Conservation (phyloP, 371 early-diverging fungal species). For the Mucor mucedo region DNA sequence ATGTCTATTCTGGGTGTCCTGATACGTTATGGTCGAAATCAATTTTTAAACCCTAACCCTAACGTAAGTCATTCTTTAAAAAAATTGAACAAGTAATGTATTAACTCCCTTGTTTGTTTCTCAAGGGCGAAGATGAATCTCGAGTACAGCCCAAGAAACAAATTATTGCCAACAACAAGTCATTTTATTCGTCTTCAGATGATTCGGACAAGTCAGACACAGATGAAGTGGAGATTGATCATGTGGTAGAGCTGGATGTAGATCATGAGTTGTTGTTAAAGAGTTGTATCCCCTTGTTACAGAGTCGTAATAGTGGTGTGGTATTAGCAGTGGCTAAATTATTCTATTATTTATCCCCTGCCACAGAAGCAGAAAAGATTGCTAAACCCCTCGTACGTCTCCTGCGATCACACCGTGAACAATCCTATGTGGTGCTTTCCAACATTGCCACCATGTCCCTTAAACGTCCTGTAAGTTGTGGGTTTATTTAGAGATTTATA, state of each 20-base stretch:
- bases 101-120: background rate
- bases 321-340: conserved; percentile 80
- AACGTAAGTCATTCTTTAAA: conserved; percentile 30
- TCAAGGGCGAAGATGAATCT: conserved; percentile 43
- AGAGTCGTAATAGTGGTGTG: conserved; percentile 87
- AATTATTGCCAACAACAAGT: conserved; percentile 19
- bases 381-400: conserved; percentile 81
- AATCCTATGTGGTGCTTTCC: conserved; percentile 77
- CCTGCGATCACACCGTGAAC: conserved; percentile 74
- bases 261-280: conserved; percentile 80
- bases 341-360: conserved; percentile 78
- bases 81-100: background rate
- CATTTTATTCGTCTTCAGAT: conserved; percentile 38
- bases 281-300: conserved; percentile 78
- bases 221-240: conserved; percentile 37
- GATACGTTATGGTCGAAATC: conserved; percentile 77
- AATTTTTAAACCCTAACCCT: conserved; percentile 67
- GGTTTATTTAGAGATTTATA: no score
- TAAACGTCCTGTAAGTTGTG: conserved; percentile 62
- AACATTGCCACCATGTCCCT: conserved; percentile 80
- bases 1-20: conserved; percentile 83
- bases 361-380: conserved; percentile 61
- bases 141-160: conserved; percentile 36
- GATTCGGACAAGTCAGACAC: conserved; percentile 35
- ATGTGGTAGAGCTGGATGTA: conserved; percentile 58